Evolutionary conservation across 768 basidiomycete species (phyloP).

Genomic region (Xanthoconium stramineum): DNA sequence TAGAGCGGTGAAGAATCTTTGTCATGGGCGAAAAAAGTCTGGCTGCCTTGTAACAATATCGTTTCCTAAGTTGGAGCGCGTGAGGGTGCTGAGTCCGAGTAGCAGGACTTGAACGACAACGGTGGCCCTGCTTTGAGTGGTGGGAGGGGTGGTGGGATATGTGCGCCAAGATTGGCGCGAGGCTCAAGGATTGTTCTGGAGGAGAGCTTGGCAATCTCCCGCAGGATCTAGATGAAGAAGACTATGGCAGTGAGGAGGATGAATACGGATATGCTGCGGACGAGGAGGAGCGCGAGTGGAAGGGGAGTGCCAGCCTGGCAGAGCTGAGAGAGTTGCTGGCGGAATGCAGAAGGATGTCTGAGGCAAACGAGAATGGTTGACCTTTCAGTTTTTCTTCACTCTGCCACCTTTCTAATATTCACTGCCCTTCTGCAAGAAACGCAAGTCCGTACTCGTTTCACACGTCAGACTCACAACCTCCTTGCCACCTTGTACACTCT

Average conservation of each 20-base stretch:
- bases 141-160: slow-evolving; percentile 71
- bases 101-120: slow-evolving; percentile 55
- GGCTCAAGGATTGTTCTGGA: slow-evolving; percentile 78
- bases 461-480: slow-evolving; percentile 92
- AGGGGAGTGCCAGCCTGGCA: slow-evolving; percentile 29
- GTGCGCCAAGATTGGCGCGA: slow-evolving; percentile 46
- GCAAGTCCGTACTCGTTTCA: slow-evolving; percentile 88
- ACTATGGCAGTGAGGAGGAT: slow-evolving; percentile 33
- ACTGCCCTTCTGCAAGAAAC: slow-evolving; percentile 80
- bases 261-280: slow-evolving; percentile 31
- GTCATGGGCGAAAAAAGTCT: too few relatives aligned
- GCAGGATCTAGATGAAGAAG: slow-evolving; percentile 31
- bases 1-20: too few relatives aligned
- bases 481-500: slow-evolving; percentile 82
- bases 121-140: slow-evolving; percentile 50
- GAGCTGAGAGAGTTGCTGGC: slow-evolving; percentile 49
- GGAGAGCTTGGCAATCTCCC: slow-evolving; percentile 48
- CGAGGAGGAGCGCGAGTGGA: slow-evolving; percentile 31
- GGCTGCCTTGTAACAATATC: slow-evolving; percentile 23
- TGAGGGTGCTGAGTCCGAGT: slow-evolving; percentile 55
- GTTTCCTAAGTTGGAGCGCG: slow-evolving; percentile 59
- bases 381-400: slow-evolving; percentile 18
- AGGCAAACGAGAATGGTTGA: slow-evolving; percentile 26
- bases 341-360: slow-evolving; percentile 50
- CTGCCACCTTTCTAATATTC: slow-evolving; percentile 6